Conservation (phyloP, 2,329 filamentous ascomycete species). For the Hymenoscyphus fructigenus region DNA sequence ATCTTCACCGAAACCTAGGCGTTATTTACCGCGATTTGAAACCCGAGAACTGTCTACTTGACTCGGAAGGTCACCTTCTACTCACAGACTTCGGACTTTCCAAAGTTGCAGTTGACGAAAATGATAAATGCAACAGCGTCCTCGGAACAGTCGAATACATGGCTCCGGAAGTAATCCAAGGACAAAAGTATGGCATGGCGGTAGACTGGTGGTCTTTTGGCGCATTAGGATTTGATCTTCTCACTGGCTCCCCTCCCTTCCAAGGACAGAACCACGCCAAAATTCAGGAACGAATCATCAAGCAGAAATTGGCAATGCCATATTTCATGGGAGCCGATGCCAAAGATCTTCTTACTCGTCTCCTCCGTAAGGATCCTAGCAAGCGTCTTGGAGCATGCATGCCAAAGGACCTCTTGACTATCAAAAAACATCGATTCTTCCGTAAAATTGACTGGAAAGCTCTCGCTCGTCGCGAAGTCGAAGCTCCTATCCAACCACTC, state of each 20-base stretch:
- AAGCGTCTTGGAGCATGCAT: constrained; percentile 88
- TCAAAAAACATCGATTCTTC: constrained; percentile 96
- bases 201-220: constrained; percentile 99
- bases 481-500: constrained; percentile 86
- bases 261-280: constrained; percentile 88
- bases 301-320: constrained; percentile 83
- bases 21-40: constrained; percentile 97
- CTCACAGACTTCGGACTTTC: constrained; percentile 96
- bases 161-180: constrained; percentile 91
- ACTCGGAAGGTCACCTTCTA: constrained; percentile 86
- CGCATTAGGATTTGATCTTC: constrained; percentile 84
- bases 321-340: constrained; percentile 91
- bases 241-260: constrained; percentile 92
- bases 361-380: constrained; percentile 86
- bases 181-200: constrained; percentile 85
- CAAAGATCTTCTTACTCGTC: constrained; percentile 86
- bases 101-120: constrained; percentile 81
- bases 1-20: constrained; percentile 87
- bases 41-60: constrained; percentile 94
- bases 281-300: constrained; percentile 93
- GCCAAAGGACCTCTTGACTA: constrained; percentile 79
- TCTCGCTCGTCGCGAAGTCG: constrained; percentile 76
- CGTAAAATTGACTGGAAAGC: constrained; percentile 93
- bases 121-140: constrained; percentile 76
- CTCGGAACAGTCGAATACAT: constrained; percentile 98